Evolutionary conservation across 1,284 basidiomycete species (phyloP).

Genomic region (Grifola frondosa): DNA sequence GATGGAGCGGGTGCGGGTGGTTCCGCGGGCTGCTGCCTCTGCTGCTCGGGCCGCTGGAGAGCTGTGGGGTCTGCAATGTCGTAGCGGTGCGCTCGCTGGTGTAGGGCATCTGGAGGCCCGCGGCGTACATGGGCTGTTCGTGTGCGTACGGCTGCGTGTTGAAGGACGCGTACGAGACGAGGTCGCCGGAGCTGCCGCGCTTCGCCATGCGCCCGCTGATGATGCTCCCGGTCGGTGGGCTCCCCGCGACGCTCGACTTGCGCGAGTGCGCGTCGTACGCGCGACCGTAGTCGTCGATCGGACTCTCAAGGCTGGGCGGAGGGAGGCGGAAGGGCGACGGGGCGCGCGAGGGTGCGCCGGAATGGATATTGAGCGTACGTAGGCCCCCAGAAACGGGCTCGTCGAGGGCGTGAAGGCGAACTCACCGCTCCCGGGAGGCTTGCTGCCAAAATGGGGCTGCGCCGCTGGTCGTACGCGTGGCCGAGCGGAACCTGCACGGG

Average conservation of each 20-base stretch:
- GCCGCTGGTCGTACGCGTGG: no score
- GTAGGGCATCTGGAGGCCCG: slow-evolving; percentile 28
- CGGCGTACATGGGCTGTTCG: slow-evolving; percentile 16
- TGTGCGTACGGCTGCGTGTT: slow-evolving; percentile 15
- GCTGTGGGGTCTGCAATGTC: slow-evolving; percentile 53
- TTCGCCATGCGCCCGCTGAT: slow-evolving; percentile 29
- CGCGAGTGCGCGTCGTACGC: slow-evolving; percentile 20
- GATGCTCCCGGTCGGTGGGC: slow-evolving; percentile 38
- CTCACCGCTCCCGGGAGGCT: slow-evolving; percentile 21
- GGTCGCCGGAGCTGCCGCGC: slow-evolving; percentile 34
- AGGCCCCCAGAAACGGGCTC: slow-evolving; percentile 82
- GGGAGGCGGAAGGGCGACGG: slow-evolving; percentile 67
- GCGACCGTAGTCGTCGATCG: slow-evolving; percentile 35
- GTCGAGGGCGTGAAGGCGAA: slow-evolving; percentile 60
- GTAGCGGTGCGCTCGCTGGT: slow-evolving; percentile 34
- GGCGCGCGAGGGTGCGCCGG: slow-evolving; percentile 60
- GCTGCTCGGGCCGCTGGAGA: slow-evolving; percentile 61
- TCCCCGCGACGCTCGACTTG: slow-evolving; percentile 37
- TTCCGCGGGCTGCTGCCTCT: slow-evolving; percentile 55
- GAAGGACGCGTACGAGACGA: slow-evolving; percentile 22
- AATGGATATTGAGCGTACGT: slow-evolving; percentile 72
- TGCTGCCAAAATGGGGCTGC: no score
- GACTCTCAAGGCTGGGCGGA: slow-evolving; percentile 42
- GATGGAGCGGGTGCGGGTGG: slow-evolving; percentile 35
- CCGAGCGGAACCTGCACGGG: slow-evolving; percentile 4